Evolutionary conservation across 345 rosid species (phyloP).

Genomic region (Linum tenue): DNA sequence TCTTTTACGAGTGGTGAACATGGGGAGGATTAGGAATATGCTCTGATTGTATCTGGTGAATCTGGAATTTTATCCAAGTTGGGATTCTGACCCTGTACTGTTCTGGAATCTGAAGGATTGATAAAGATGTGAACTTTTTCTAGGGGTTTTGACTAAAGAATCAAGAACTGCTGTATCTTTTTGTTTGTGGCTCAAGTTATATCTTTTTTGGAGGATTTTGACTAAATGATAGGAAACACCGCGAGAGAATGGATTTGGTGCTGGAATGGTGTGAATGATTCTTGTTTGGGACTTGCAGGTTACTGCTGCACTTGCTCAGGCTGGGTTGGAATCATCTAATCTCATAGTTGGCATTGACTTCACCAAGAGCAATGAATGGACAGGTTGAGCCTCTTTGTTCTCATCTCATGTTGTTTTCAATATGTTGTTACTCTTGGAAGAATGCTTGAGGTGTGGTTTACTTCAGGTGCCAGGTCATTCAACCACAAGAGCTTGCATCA

Average conservation of each 20-base stretch:
- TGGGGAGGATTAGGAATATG: too few species aligned
- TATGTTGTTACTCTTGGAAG: background rate
- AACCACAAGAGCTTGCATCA: constrained; percentile 16
- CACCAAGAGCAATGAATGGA: constrained; percentile 27
- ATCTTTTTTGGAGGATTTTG: background rate
- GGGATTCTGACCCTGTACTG: too few species aligned
- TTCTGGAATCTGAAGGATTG: too few species aligned
- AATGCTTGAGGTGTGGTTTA: background rate
- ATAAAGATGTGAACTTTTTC: too few species aligned
- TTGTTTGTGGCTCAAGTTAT: too few species aligned
- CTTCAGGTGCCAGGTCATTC: constrained; percentile 10
- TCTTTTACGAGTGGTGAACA: too few species aligned
- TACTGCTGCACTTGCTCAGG: constrained; percentile 15
- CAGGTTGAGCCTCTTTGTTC: constrained; percentile 3
- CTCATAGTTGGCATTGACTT: constrained; percentile 23
- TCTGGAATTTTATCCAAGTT: too few species aligned
- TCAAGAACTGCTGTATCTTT: too few species aligned
- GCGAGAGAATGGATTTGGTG: too few species aligned
- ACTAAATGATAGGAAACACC: background rate
- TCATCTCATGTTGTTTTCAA: background rate
- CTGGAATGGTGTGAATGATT: background rate
- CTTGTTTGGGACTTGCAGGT: constrained; percentile 8
- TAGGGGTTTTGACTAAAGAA: too few species aligned
- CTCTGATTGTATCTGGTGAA: too few species aligned
- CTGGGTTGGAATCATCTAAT: constrained; percentile 25